Evolutionary conservation across 148 eudicot genomes (phyloP).

Genomic region (Vaccinium myrtillus): DNA sequence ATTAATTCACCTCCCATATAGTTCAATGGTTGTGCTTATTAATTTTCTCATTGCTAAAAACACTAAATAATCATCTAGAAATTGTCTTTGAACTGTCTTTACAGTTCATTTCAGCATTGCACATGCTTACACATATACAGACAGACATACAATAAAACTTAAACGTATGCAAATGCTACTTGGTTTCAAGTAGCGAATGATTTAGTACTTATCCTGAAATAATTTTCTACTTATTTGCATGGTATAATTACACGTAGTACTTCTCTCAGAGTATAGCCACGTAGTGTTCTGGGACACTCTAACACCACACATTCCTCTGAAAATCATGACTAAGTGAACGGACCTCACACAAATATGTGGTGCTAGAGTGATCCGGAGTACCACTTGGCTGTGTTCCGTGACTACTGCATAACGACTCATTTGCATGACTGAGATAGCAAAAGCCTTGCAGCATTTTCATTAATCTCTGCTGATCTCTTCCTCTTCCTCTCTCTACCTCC

Average conservation of each 20-base stretch:
- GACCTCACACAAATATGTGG: no score
- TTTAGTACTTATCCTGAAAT: not conserved
- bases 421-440: conserved; percentile 54
- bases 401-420: no score
- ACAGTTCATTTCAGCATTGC: not conserved
- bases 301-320: no score
- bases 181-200: not conserved
- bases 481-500: conserved; percentile 50
- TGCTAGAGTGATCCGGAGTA: no score
- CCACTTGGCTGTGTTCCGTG: no score
- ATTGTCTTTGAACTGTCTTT: conserved; percentile 6
- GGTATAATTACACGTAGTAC: no score
- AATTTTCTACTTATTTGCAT: no score
- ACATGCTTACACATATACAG: not conserved
- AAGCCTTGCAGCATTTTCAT: conserved; percentile 28
- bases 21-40: not conserved
- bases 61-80: not conserved
- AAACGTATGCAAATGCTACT: not conserved
- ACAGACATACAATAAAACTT: not conserved
- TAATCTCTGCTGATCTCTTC: conserved; percentile 37
- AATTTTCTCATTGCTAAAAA: not conserved
- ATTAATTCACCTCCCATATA: not conserved
- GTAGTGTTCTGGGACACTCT: no score
- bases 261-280: no score
- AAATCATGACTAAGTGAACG: no score